Percentiles rank a stretch among this genome's conserved stretches.
phyloP scores from a whole-genome alignment of 371 early-diverging fungal species.

The Lichtheimia ramosa region DNA sequence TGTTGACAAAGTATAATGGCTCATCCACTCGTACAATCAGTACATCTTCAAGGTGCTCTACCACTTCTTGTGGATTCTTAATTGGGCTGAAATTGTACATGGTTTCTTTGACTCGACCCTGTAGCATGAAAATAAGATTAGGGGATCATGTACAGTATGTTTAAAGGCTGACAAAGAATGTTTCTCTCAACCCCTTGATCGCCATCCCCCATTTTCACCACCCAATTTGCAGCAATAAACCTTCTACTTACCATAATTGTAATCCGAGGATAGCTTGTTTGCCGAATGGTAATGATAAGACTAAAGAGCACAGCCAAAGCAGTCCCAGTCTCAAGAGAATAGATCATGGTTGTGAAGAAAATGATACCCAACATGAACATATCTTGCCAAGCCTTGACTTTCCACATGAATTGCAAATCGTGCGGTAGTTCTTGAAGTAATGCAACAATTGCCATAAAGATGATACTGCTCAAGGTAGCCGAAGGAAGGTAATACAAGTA shows the following conservation, averaged over 20 bases:
- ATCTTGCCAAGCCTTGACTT: slow-evolving; percentile 82
- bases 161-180: no score
- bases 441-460: slow-evolving; percentile 77
- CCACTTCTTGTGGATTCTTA: slow-evolving; percentile 45
- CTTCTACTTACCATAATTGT: slow-evolving; percentile 55
- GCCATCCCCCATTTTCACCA: neutral
- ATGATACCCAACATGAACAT: slow-evolving; percentile 72
- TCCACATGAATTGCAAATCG: slow-evolving; percentile 75
- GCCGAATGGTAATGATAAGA: slow-evolving; percentile 83
- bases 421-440: slow-evolving; percentile 76
- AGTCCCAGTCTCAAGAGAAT: slow-evolving; percentile 86
- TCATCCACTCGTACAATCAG: slow-evolving; percentile 86
- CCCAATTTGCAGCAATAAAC: neutral
- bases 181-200: neutral
- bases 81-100: slow-evolving; percentile 36
- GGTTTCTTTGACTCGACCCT: slow-evolving; percentile 26
- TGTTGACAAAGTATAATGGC: slow-evolving; percentile 88
- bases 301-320: slow-evolving; percentile 79
- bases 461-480: slow-evolving; percentile 77
- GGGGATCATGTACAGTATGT: no score
- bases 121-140: slow-evolving; percentile 1
- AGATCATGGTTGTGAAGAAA: slow-evolving; percentile 74
- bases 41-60: slow-evolving; percentile 69
- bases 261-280: slow-evolving; percentile 78
- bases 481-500: slow-evolving; percentile 81